Evolutionary conservation across 2,329 filamentous ascomycete species (phyloP).

Genomic region (Xylaria multiplex): DNA sequence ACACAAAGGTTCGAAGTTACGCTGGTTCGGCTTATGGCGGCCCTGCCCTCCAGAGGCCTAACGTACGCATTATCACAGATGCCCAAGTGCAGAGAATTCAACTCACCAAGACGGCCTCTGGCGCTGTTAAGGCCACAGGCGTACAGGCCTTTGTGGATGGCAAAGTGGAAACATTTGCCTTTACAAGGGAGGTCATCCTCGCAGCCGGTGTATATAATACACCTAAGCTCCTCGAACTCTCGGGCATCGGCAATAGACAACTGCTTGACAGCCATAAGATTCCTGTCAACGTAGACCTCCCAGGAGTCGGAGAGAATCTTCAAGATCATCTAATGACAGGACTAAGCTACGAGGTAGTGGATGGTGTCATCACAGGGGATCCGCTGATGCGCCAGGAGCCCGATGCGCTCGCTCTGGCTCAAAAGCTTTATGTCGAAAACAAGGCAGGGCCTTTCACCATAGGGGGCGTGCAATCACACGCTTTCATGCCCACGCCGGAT

Average conservation of each 20-base stretch:
- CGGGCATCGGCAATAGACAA: conserved; percentile 35
- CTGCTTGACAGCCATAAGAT: conserved; percentile 21
- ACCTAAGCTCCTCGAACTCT: conserved; percentile 41
- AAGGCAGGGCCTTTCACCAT: conserved; percentile 41
- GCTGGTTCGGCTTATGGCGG: conserved; percentile 36
- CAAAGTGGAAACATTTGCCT: conserved; percentile 4
- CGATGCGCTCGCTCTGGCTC: conserved; percentile 33
- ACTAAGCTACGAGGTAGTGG: conserved; percentile 34
- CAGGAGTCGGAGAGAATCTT: conserved; percentile 37
- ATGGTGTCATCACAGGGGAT: conserved; percentile 32
- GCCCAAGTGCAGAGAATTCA: conserved; percentile 4
- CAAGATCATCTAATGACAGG: conserved; percentile 37
- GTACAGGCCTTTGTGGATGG: neutral
- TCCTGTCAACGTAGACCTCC: conserved; percentile 20
- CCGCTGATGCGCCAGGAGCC: conserved; percentile 35
- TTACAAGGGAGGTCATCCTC: conserved; percentile 36
- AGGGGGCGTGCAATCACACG: conserved; percentile 38
- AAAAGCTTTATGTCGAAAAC: conserved; percentile 37
- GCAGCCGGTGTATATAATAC: conserved; percentile 37
- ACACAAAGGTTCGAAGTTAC: conserved; percentile 38
- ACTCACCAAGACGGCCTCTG: neutral
- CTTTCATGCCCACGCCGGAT: conserved; percentile 40
- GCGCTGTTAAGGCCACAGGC: neutral
- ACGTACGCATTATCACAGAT: conserved; percentile 25
- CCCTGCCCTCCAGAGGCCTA: conserved; percentile 33